Evolutionary conservation across 2,329 filamentous ascomycete species (phyloP).

Genomic region (Acarospora socialis): DNA sequence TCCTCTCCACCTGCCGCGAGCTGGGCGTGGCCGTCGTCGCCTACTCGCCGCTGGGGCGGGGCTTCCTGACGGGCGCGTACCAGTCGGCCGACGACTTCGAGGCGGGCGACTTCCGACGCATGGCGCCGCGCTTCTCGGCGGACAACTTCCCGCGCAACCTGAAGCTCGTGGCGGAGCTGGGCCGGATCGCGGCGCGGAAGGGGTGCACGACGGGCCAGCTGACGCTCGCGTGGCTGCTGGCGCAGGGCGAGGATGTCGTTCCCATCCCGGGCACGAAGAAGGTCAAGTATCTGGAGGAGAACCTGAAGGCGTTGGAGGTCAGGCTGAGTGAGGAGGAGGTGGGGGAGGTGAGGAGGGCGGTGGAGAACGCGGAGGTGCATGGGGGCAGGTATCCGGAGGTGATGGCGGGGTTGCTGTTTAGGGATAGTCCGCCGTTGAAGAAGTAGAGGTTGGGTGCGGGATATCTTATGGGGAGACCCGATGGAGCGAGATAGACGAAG

Average conservation of each 20-base stretch:
- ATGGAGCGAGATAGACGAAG: too few species aligned
- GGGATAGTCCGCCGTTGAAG: conserved; percentile 9
- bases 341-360: conserved; percentile 10
- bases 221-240: conserved; percentile 48
- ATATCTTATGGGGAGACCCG: too few species aligned
- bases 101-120: conserved; percentile 31
- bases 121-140: conserved; percentile 34
- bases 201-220: conserved; percentile 41
- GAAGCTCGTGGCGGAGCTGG: conserved; percentile 37
- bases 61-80: conserved; percentile 30
- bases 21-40: conserved; percentile 28
- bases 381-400: conserved; percentile 10
- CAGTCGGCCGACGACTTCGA: conserved; percentile 26
- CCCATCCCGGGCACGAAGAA: conserved; percentile 44
- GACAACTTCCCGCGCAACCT: conserved; percentile 45
- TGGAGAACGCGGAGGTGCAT: conserved; percentile 10
- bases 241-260: conserved; percentile 45
- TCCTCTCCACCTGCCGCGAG: conserved; percentile 31
- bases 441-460: conserved; percentile 15
- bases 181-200: conserved; percentile 37
- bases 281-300: conserved; percentile 32
- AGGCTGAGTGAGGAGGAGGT: conserved; percentile 8
- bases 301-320: conserved; percentile 19
- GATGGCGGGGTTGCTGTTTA: conserved; percentile 5
- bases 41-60: conserved; percentile 26